A percentile compares a stretch with the other conserved stretches of the same genome.
These are phyloP conservation scores for Nigrospora osmanthi DNA, from an alignment of 2,329 filamentous ascomycete genomes.

Conservation along the genomic window DNA sequence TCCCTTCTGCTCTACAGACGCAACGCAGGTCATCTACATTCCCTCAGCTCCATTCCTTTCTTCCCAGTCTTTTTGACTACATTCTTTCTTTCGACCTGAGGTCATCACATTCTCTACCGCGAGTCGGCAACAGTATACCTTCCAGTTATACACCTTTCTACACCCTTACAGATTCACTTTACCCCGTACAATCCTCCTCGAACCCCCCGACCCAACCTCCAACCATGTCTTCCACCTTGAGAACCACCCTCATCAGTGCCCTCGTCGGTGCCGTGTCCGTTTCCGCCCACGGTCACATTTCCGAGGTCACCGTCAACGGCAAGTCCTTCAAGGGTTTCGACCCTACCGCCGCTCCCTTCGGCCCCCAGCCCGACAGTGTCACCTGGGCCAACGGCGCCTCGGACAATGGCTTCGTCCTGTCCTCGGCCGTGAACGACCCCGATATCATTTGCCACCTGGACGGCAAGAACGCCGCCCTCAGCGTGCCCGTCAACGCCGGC, in stretches of 20 bases:
- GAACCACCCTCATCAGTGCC: neutral
- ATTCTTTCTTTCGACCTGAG: neutral
- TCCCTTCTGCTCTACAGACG: neutral
- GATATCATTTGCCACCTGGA: slow-evolving; percentile 43
- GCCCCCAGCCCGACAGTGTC: slow-evolving; percentile 6
- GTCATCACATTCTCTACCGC: neutral
- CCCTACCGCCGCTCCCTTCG: slow-evolving; percentile 8
- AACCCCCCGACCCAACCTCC: too few relatives aligned
- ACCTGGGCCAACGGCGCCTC: neutral
- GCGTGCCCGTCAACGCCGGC: slow-evolving; percentile 34
- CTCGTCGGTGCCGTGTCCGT: slow-evolving; percentile 13
- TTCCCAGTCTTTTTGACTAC: neutral
- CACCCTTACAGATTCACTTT: neutral
- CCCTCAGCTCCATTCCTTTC: neutral
- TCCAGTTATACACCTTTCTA: neutral
- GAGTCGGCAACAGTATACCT: neutral
- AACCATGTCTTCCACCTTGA: slow-evolving; percentile 3
- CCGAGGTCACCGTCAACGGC: slow-evolving; percentile 13
- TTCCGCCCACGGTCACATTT: slow-evolving; percentile 23
- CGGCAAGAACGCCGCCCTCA: slow-evolving; percentile 28
- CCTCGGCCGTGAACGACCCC: slow-evolving; percentile 28
- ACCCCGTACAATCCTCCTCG: neutral
- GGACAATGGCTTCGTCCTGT: slow-evolving; percentile 38
- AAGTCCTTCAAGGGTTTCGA: slow-evolving; percentile 7
- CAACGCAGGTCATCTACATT: neutral